Base-by-base conservation (phyloP, 2,329 filamentous ascomycete species). In the Elsinoe perseae region DNA sequence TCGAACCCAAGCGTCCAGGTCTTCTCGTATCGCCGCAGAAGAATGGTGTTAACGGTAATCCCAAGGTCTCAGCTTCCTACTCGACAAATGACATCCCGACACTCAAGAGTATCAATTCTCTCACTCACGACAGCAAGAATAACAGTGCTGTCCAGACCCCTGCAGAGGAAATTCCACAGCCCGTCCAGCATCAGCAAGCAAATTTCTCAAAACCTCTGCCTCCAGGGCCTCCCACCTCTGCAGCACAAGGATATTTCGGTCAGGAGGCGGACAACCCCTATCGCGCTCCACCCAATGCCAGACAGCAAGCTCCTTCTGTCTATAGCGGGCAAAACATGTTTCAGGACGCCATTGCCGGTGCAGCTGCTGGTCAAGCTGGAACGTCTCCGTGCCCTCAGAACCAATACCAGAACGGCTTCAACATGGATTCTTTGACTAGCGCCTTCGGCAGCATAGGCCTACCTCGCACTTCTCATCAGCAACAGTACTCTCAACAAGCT, bases 31-130 rank as follows among this genome's bases (percentile, higher is more conserved):
- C 72, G 83, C 84, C 54, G 72, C 85, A 61, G 81, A 81, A 68
- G 62, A 78, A 65, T 73, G 76, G 64, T 67, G 66, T 65, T 58
- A 79, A 86, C 69, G 77, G 81, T 23, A 81, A 81, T 54, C 81
- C 85, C 27, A 89, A 88, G 75, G 72, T 95, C 57, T 87, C 91
- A 71, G 85, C 87, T 43, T 96, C 92, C 0, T 96, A 88, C 74
- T 96, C 93, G 8, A 84, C 89, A 55, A 93, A 87, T 70, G 91
- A 97, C 66, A 79, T 96, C 18, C 87, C 90, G 3, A 95, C 90
- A 6, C 77, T 90, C 66, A 95, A 93, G 79, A 85, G 78, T 62
- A 76, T 80, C 55, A 79, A 80, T 56, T 77, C 66, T 53, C 38
- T 43, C 44, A 61, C 65, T 21, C 63, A 60, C 43, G 67, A 70